Conservation (phyloP, 2,329 filamentous ascomycete species). For the Lomentospora prolificans region DNA sequence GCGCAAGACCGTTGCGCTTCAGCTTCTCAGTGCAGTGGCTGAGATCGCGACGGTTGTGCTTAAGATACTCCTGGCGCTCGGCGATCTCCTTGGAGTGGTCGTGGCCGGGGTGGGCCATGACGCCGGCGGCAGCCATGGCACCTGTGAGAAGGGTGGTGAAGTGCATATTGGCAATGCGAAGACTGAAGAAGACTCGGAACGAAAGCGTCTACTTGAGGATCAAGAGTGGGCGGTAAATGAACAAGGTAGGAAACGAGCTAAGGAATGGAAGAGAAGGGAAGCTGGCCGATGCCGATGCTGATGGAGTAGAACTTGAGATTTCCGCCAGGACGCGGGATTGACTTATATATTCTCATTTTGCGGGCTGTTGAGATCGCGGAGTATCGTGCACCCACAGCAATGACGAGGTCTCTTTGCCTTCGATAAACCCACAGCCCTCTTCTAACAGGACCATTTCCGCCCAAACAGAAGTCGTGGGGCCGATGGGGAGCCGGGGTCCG, state of each 20-base stretch:
- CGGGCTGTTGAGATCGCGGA: background rate
- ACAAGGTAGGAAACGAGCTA: background rate
- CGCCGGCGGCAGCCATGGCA: background rate
- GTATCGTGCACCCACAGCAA: background rate
- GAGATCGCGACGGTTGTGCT: slow-evolving; percentile 31
- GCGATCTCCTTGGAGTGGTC: slow-evolving; percentile 26
- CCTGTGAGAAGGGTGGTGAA: background rate
- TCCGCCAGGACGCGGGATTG: background rate
- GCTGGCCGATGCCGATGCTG: background rate
- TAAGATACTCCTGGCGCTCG: slow-evolving; percentile 37
- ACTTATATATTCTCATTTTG: background rate
- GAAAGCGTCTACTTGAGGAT: no score
- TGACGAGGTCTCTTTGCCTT: background rate
- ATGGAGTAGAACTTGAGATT: background rate
- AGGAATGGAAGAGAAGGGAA: background rate
- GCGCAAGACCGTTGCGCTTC: slow-evolving; percentile 35
- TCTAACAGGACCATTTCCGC: background rate
- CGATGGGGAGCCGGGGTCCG: background rate
- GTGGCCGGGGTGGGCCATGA: slow-evolving; percentile 4
- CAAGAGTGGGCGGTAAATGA: no score
- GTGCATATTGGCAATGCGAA: background rate
- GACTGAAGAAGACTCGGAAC: background rate
- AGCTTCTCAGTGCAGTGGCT: slow-evolving; percentile 36
- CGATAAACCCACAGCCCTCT: background rate
- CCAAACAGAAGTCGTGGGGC: background rate